A percentile compares a stretch with the other conserved stretches of the same genome.
These are phyloP conservation scores for Crithidia mellificae DNA, from an alignment of 208 protist species.

Conservation along the genomic window DNA sequence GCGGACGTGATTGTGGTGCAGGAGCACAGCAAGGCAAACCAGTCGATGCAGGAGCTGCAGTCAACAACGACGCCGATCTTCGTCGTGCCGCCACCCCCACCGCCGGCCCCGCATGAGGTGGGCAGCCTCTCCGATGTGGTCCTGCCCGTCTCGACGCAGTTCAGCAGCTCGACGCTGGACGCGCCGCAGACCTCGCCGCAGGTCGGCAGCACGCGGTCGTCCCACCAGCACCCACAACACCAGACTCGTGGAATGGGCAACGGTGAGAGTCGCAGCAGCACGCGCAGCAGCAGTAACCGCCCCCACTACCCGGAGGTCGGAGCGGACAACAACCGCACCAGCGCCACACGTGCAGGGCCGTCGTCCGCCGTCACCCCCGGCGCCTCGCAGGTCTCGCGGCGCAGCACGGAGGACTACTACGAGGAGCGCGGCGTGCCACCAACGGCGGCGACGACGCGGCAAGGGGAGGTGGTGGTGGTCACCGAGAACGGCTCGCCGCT, in stretches of 20 bases:
- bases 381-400: constrained; percentile 14
- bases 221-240: too few relatives aligned
- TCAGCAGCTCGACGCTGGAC: constrained; percentile 20
- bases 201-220: background rate
- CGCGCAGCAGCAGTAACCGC: constrained; percentile 18
- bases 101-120: constrained; percentile 5
- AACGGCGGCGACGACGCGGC: constrained; percentile 39
- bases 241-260: background rate
- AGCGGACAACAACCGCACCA: constrained; percentile 27
- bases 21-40: constrained; percentile 8
- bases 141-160: background rate
- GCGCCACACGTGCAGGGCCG: background rate
- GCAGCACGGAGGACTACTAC: constrained; percentile 26
- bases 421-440: constrained; percentile 22
- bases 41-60: background rate
- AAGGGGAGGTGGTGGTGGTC: constrained; percentile 42
- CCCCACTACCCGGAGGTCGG: constrained; percentile 29
- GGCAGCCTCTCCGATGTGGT: constrained; percentile 3
- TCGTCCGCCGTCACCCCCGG: background rate
- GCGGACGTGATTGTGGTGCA: constrained; percentile 42
- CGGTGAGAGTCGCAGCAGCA: constrained; percentile 5
- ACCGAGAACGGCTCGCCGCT: constrained; percentile 36
- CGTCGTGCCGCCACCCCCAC: background rate
- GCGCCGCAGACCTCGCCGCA: background rate
- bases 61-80: background rate